Percentiles rank a stretch among this genome's conserved stretches.
phyloP scores from a whole-genome alignment of 495 filamentous ascomycete genomes.

The Neurospora sp. region DNA sequence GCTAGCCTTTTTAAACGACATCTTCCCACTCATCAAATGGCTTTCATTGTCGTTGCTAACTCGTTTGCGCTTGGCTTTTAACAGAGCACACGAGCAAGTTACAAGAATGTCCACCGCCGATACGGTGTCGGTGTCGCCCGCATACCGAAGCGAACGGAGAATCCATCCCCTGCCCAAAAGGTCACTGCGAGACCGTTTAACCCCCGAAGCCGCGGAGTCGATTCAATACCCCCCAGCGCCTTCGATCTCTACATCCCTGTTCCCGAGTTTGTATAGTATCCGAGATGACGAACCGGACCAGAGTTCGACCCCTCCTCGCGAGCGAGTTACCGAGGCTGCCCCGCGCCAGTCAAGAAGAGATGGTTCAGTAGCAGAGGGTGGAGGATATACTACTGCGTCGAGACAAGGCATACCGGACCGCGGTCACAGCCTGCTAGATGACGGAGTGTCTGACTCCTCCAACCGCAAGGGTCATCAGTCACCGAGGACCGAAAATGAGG shows the following conservation, averaged over 20 bases:
- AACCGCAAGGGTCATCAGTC: conserved; percentile 17
- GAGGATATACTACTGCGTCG: conserved; percentile 19
- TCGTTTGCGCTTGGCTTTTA: not conserved
- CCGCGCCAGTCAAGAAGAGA: conserved; percentile 18
- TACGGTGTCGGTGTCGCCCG: conserved; percentile 63
- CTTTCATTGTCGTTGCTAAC: conserved; percentile 7
- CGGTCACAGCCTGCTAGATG: not conserved
- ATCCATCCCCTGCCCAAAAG: conserved; percentile 90
- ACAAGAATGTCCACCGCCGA: conserved; percentile 51
- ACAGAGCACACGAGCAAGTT: conserved; percentile 11
- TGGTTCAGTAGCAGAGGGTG: conserved; percentile 24
- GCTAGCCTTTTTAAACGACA: not conserved
- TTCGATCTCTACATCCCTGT: conserved; percentile 54
- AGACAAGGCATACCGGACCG: conserved; percentile 13
- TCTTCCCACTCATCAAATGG: not conserved
- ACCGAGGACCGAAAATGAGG: conserved; percentile 15
- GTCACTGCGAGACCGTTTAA: conserved; percentile 72
- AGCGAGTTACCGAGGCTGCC: conserved; percentile 14
- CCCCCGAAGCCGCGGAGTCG: conserved; percentile 68
- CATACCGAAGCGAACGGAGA: conserved; percentile 52
- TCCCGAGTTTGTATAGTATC: conserved; percentile 58
- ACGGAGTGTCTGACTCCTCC: conserved; percentile 12
- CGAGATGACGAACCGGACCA: conserved; percentile 24
- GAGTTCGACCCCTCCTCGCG: conserved; percentile 9
- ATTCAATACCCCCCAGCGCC: conserved; percentile 72